phyloP scores from a whole-genome alignment of 2,329 filamentous ascomycete genomes.

The Rhynchosporium graminicola region DNA sequence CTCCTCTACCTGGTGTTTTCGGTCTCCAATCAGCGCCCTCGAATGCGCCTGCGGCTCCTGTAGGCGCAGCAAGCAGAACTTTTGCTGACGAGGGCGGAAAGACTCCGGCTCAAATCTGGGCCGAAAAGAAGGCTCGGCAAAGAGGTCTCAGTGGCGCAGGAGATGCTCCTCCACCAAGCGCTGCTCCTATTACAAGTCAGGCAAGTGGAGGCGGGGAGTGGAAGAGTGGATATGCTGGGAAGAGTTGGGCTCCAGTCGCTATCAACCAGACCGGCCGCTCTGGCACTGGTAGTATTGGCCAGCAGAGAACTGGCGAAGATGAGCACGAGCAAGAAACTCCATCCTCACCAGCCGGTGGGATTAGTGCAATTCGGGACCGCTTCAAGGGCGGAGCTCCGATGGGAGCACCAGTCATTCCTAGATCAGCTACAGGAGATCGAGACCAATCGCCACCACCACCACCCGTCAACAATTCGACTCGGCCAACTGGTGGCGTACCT shows the following conservation, averaged over 20 bases:
- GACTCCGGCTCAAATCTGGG: constrained; percentile 95
- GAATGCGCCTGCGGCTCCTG: constrained; percentile 55
- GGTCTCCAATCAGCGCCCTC: constrained; percentile 64
- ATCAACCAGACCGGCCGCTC: constrained; percentile 70
- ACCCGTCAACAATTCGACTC: constrained; percentile 46
- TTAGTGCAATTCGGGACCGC: constrained; percentile 76
- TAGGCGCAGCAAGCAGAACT: constrained; percentile 83
- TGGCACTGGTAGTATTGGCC: constrained; percentile 48
- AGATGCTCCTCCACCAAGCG: constrained; percentile 45
- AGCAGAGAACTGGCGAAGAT: constrained; percentile 64
- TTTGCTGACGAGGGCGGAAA: constrained; percentile 96
- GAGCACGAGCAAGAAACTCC: constrained; percentile 51
- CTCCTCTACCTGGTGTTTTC: constrained; percentile 72
- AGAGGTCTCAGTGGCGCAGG: constrained; percentile 57
- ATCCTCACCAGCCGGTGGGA: constrained; percentile 60
- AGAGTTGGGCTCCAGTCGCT: constrained; percentile 85
- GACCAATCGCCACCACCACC: constrained; percentile 42
- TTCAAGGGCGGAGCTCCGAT: constrained; percentile 79
- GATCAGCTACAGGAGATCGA: constrained; percentile 36
- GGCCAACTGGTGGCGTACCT: constrained; percentile 73
- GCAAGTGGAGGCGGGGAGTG: constrained; percentile 73
- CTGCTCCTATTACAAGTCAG: constrained; percentile 62
- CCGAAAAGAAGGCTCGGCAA: constrained; percentile 90
- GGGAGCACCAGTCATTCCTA: constrained; percentile 49
- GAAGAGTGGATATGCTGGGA: constrained; percentile 90